phyloP scores from a whole-genome alignment of 257 asterid genomes.

The Mitragyna speciosa region DNA sequence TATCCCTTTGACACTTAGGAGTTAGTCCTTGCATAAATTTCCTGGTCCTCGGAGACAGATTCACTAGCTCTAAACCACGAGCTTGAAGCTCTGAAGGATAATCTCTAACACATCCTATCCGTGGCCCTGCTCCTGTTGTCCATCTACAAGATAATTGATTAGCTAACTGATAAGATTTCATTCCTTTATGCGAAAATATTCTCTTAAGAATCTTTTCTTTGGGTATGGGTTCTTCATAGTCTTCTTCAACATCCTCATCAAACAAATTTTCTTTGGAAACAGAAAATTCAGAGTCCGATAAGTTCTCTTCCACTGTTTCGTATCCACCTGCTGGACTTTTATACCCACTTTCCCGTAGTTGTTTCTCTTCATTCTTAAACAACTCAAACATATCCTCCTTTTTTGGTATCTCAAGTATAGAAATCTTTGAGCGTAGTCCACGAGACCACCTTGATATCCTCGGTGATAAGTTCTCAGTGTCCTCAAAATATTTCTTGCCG shows the following conservation, averaged over 20 bases:
- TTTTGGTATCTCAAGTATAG: conserved; percentile 54
- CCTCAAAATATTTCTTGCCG: conserved; percentile 34
- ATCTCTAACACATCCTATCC: conserved; percentile 87
- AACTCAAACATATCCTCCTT: conserved; percentile 38
- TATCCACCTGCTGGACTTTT: conserved; percentile 58
- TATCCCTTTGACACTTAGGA: conserved; percentile 18
- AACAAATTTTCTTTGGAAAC: conserved; percentile 63
- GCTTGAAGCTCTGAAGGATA: conserved; percentile 79
- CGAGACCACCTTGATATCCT: conserved; percentile 53
- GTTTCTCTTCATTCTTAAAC: conserved; percentile 36
- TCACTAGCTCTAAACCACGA: conserved; percentile 63
- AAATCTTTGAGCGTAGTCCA: conserved; percentile 50
- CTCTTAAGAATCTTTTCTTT: conserved; percentile 64
- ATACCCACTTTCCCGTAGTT: conserved; percentile 13
- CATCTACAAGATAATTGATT: conserved; percentile 73
- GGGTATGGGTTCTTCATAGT: conserved; percentile 48
- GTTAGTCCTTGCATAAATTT: conserved; percentile 29
- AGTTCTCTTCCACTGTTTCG: conserved; percentile 70
- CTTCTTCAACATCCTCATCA: conserved; percentile 39
- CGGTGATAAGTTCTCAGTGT: conserved; percentile 33
- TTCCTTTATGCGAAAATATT: conserved; percentile 62
- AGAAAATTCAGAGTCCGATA: conserved; percentile 57
- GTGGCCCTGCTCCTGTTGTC: conserved; percentile 96
- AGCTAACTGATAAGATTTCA: conserved; percentile 74
- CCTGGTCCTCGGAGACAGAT: conserved; percentile 65